phyloP scores from a whole-genome alignment of 2,329 filamentous ascomycete species.

The Fusarium sp. region DNA sequence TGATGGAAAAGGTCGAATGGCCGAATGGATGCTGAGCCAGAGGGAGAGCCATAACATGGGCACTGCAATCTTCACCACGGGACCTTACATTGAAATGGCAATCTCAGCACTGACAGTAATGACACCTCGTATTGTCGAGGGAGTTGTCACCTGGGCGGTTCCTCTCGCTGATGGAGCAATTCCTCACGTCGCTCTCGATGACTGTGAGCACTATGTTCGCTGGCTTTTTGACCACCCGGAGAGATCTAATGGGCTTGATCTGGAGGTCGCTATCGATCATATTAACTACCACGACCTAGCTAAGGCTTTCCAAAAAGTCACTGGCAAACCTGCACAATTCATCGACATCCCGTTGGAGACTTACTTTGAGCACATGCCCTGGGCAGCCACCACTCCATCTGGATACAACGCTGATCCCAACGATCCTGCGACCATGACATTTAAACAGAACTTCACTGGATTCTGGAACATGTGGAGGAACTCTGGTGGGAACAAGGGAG shows the following conservation, averaged over 20 bases:
- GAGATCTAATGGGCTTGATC: not conserved
- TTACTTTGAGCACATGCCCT: not conserved
- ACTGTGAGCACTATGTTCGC: constrained; percentile 21
- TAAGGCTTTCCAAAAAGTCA: constrained; percentile 11
- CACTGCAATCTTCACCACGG: not conserved
- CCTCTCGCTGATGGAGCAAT: constrained; percentile 3
- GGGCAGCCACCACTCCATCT: rapidly evolving
- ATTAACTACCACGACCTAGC: not conserved
- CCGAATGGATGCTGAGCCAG: constrained; percentile 56
- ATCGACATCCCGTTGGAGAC: not conserved
- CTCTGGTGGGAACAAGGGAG: constrained; percentile 3
- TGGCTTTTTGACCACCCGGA: constrained; percentile 17
- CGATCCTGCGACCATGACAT: constrained; percentile 8
- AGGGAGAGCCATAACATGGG: not conserved
- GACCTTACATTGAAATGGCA: constrained; percentile 17
- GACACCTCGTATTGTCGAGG: not conserved
- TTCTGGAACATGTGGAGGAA: constrained; percentile 23
- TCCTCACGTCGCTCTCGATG: constrained; percentile 14
- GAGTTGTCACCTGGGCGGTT: constrained; percentile 17
- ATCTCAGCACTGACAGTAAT: not conserved
- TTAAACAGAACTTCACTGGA: constrained; percentile 9
- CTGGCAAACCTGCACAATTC: constrained; percentile 13
- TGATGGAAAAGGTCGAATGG: constrained; percentile 57
- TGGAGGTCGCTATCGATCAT: constrained; percentile 15
- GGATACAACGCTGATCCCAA: constrained; percentile 2